Evolutionary conservation across 192 early-diverging fungal species (phyloP).

Genomic region (Cladochytrium replicatum): DNA sequence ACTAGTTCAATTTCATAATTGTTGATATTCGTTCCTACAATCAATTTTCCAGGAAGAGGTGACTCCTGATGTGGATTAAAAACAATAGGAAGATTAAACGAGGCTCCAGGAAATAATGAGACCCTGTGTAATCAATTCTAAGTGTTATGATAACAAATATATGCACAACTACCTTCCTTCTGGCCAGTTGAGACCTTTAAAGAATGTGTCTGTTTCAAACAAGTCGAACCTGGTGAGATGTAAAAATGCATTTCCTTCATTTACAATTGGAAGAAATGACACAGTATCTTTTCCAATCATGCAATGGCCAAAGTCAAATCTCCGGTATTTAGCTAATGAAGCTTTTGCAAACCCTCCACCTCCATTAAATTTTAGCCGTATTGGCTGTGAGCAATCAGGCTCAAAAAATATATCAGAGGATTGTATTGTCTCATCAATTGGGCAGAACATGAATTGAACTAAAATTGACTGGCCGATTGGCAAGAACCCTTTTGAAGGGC

Average conservation of each 20-base stretch:
- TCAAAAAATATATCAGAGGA: constrained; percentile 42
- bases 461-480: constrained; percentile 38
- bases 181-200: constrained; percentile 31
- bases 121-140: constrained; percentile 13
- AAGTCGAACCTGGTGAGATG: constrained; percentile 47
- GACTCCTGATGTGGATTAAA: constrained; percentile 58
- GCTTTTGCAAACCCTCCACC: constrained; percentile 48
- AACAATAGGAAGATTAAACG: constrained; percentile 46
- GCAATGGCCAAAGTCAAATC: constrained; percentile 59
- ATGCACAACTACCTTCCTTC: background rate
- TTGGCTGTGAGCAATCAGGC: constrained; percentile 49
- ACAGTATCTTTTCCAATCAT: constrained; percentile 57
- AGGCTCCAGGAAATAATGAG: constrained; percentile 43
- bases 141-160: background rate
- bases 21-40: constrained; percentile 42
- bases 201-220: constrained; percentile 50
- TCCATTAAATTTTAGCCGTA: constrained; percentile 49
- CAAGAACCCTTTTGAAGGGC: constrained; percentile 32
- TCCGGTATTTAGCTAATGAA: constrained; percentile 40
- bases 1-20: constrained; percentile 52
- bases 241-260: constrained; percentile 56
- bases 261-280: constrained; percentile 45
- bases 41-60: constrained; percentile 37
- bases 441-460: constrained; percentile 44
- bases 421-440: constrained; percentile 43